Conservation (phyloP, 192 early-diverging fungal species). For the Coemansia interrupta region DNA sequence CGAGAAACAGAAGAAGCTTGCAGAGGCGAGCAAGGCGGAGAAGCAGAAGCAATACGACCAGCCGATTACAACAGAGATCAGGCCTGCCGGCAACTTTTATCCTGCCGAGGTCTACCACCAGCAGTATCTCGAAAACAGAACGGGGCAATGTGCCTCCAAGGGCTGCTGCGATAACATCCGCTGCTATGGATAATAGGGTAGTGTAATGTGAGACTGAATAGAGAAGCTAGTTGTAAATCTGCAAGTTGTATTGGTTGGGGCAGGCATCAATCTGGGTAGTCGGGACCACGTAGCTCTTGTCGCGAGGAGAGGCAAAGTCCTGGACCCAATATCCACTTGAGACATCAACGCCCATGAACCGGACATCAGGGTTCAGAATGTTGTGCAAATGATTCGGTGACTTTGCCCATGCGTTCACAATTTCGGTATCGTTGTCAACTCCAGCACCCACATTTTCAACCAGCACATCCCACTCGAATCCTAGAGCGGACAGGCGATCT, state of each 20-base stretch:
- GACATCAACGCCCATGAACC: constrained; percentile 34
- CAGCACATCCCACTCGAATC: constrained; percentile 23
- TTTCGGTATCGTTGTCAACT: constrained; percentile 18
- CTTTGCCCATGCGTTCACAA: constrained; percentile 32
- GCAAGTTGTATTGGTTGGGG: constrained; percentile 9
- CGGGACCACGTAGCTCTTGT: constrained; percentile 7
- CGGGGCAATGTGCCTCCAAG: constrained; percentile 52
- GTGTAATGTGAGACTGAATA: no score
- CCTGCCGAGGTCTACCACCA: constrained; percentile 84
- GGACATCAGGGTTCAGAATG: constrained; percentile 33
- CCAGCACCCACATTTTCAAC: constrained; percentile 49
- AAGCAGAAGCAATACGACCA: constrained; percentile 59
- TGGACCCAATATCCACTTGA: constrained; percentile 49
- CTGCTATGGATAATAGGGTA: constrained; percentile 38
- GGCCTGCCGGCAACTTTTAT: constrained; percentile 67
- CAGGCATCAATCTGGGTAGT: constrained; percentile 21
- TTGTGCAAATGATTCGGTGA: constrained; percentile 39
- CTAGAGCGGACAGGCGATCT: constrained; percentile 27
- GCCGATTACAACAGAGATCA: constrained; percentile 68
- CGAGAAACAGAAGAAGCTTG: constrained; percentile 66
- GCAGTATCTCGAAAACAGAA: constrained; percentile 63
- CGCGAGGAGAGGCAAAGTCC: constrained; percentile 34
- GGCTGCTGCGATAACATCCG: constrained; percentile 48
- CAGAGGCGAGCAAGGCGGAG: constrained; percentile 67
- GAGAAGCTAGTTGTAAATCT: constrained; percentile 25